These are phyloP conservation scores for Penicillium crustosum DNA, from an alignment of 2,329 filamentous ascomycete genomes.

Conservation along the genomic window DNA sequence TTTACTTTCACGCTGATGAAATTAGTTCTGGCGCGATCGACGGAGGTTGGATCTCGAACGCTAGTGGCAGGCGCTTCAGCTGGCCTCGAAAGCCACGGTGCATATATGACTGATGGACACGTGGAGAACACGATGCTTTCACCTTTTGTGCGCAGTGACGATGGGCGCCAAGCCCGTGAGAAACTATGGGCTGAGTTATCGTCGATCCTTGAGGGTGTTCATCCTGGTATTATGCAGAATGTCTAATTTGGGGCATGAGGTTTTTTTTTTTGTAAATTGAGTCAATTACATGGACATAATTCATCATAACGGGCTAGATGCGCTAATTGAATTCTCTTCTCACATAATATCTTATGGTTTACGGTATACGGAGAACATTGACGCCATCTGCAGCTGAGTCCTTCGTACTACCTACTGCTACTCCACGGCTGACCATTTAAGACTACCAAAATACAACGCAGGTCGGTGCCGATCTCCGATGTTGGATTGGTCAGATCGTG, in stretches of 20 bases:
- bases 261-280: neutral
- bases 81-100: constrained; percentile 48
- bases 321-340: neutral
- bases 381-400: neutral
- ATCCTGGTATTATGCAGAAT: constrained; percentile 39
- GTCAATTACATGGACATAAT: neutral
- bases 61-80: constrained; percentile 40
- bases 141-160: constrained; percentile 41
- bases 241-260: constrained; percentile 2
- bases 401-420: neutral
- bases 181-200: constrained; percentile 49
- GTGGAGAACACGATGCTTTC: constrained; percentile 31
- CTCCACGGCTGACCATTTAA: neutral
- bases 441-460: neutral
- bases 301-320: neutral
- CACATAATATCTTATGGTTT: neutral
- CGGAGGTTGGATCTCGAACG: constrained; percentile 52
- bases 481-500: neutral
- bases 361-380: neutral
- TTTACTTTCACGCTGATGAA: constrained; percentile 18
- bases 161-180: constrained; percentile 40
- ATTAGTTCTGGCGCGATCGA: constrained; percentile 42
- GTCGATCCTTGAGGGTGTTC: constrained; percentile 44
- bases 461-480: neutral
- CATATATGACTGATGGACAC: constrained; percentile 45